Percentiles rank a stretch among this genome's conserved stretches.
Evolutionary conservation across 2,329 filamentous ascomycete genomes (phyloP).

Genomic region (Bipolaris cookei): DNA sequence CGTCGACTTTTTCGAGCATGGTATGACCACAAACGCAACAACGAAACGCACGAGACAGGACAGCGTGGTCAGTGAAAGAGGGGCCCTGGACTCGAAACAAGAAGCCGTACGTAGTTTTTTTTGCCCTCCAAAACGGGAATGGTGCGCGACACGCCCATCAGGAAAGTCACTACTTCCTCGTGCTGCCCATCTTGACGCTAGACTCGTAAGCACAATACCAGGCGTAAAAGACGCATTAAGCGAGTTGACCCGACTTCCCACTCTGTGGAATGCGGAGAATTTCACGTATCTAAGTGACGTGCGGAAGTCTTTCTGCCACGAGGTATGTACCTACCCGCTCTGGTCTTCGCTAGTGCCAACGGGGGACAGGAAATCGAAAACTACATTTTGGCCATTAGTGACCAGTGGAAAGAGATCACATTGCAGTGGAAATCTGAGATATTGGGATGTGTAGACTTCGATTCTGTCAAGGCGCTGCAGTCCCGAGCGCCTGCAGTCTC

Average conservation of each 20-base stretch:
- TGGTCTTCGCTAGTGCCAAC: neutral
- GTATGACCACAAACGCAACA: neutral
- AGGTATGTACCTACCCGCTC: neutral
- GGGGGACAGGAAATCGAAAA: slow-evolving; percentile 1
- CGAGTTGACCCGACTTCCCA: neutral
- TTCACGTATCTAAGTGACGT: slow-evolving; percentile 5
- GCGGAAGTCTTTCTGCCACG: slow-evolving; percentile 3
- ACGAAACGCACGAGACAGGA: neutral
- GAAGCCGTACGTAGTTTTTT: no score
- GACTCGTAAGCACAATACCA: neutral
- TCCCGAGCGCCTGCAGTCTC: slow-evolving; percentile 4
- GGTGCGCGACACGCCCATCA: neutral
- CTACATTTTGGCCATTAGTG: slow-evolving; percentile 1
- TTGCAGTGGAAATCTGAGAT: neutral
- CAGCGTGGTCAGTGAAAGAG: no score
- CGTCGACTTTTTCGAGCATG: slow-evolving; percentile 4
- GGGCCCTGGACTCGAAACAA: no score
- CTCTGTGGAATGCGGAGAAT: neutral
- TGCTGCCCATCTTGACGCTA: neutral
- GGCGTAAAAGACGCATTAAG: slow-evolving; percentile 1
- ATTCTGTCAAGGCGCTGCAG: neutral
- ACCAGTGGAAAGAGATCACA: slow-evolving; percentile 2
- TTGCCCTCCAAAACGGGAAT: no score
- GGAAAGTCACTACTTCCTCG: neutral
- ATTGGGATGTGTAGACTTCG: neutral